Percentiles rank a stretch among this genome's conserved stretches.
Evolutionary conservation across 805 yeast species (phyloP).

Genomic region (Torulaspora gathmanii): DNA sequence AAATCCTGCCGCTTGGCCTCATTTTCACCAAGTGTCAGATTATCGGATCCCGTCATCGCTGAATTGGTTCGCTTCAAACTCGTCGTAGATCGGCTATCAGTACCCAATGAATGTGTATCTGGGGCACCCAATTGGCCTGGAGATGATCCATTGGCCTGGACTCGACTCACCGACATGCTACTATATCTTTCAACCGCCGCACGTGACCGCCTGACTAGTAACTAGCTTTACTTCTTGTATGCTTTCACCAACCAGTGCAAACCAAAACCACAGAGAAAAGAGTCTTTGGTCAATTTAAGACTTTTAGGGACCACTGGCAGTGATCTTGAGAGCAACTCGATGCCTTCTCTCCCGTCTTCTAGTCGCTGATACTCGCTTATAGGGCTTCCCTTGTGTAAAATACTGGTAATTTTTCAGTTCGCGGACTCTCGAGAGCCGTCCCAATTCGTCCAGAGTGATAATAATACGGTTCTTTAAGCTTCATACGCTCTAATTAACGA

Average conservation of each 20-base stretch:
- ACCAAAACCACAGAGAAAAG: neutral
- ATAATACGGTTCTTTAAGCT: neutral
- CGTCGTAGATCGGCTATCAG: slow-evolving; percentile 3
- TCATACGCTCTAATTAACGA: neutral
- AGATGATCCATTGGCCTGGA: slow-evolving; percentile 17
- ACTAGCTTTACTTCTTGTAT: neutral
- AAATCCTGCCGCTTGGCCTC: slow-evolving; percentile 4
- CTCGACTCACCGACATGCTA: slow-evolving; percentile 20
- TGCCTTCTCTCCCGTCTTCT: slow-evolving; percentile 1
- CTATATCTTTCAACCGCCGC: neutral
- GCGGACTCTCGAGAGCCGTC: neutral
- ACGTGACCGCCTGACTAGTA: neutral
- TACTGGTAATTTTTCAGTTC: slow-evolving; percentile 5
- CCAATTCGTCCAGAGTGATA: slow-evolving; percentile 1
- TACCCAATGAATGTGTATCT: slow-evolving; percentile 3
- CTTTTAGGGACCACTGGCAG: neutral
- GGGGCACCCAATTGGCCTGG: slow-evolving; percentile 8
- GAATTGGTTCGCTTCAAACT: slow-evolving; percentile 3
- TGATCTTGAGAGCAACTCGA: neutral
- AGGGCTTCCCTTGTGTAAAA: neutral
- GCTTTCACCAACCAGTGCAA: neutral
- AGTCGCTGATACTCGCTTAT: neutral
- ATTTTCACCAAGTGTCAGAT: slow-evolving; percentile 9
- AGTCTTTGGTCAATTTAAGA: neutral
- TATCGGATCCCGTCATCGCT: slow-evolving; percentile 7